These are phyloP conservation scores for Aspergillus udagawae DNA, from an alignment of 2,329 filamentous ascomycete genomes.

Conservation along the genomic window DNA sequence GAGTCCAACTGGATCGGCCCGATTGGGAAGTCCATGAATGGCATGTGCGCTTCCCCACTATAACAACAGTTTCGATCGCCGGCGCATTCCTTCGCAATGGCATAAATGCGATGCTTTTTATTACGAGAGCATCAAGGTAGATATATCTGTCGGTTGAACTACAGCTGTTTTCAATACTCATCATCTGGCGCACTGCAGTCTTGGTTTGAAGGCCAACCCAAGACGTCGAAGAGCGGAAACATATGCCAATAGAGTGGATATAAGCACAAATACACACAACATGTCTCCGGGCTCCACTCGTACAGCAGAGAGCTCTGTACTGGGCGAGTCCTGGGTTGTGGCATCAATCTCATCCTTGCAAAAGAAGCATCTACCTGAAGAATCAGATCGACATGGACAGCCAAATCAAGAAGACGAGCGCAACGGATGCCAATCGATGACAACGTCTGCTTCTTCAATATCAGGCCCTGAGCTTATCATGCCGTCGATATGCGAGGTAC, in stretches of 20 bases:
- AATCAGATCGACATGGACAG: constrained; percentile 9
- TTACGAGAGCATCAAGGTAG: neutral
- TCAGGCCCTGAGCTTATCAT: constrained; percentile 38
- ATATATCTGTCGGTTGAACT: neutral
- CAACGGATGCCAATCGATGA: constrained; percentile 20
- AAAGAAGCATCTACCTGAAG: constrained; percentile 9
- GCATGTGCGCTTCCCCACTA: neutral
- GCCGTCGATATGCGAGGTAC: constrained; percentile 36
- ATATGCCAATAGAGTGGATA: neutral
- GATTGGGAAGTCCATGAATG: constrained; percentile 5
- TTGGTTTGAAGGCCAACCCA: neutral
- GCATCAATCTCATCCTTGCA: constrained; percentile 16
- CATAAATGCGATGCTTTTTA: neutral
- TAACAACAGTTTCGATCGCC: neutral
- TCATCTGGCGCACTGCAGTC: neutral
- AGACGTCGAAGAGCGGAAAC: neutral
- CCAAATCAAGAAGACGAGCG: constrained; percentile 7
- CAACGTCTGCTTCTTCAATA: constrained; percentile 23
- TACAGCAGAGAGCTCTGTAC: constrained; percentile 12
- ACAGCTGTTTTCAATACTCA: neutral
- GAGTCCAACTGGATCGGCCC: constrained; percentile 7
- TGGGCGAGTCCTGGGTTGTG: constrained; percentile 39
- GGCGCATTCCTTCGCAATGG: neutral
- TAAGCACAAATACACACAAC: neutral
- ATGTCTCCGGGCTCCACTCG: neutral